Percentiles rank a stretch among this genome's conserved stretches.
These are phyloP conservation scores for Microcyclosporella mali DNA, from an alignment of 2,329 filamentous ascomycete species.

Conservation along the genomic window DNA sequence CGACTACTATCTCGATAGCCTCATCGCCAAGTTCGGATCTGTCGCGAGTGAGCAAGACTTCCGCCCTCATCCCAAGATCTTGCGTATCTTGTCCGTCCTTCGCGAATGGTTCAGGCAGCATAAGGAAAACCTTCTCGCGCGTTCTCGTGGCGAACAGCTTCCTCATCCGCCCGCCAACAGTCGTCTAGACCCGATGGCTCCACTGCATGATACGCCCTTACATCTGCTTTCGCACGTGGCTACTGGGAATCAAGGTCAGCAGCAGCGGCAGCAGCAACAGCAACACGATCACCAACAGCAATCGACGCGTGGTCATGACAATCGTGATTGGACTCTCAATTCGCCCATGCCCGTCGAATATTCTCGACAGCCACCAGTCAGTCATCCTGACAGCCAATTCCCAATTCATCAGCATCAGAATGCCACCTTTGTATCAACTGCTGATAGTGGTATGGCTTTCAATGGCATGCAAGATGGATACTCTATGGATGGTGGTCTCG, in stretches of 20 bases:
- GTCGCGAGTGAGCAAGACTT: slow-evolving; percentile 18
- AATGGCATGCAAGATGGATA: slow-evolving; percentile 2
- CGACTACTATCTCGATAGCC: slow-evolving; percentile 41
- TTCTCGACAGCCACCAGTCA: slow-evolving; percentile 8
- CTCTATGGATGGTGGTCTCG: slow-evolving; percentile 9
- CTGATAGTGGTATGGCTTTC: slow-evolving; percentile 5
- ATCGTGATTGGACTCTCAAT: slow-evolving; percentile 19
- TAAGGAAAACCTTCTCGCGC: slow-evolving; percentile 25
- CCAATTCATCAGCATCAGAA: slow-evolving; percentile 7
- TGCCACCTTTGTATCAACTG: slow-evolving; percentile 4
- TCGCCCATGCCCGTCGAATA: slow-evolving; percentile 19
- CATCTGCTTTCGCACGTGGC: slow-evolving; percentile 25
- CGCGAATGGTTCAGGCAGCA: slow-evolving; percentile 40
- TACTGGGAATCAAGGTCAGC: slow-evolving; percentile 12
- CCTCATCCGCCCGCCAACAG: slow-evolving; percentile 8
- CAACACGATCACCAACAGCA: slow-evolving; percentile 11
- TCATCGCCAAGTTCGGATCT: slow-evolving; percentile 38
- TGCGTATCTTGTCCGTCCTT: slow-evolving; percentile 41
- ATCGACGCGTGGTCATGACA: slow-evolving; percentile 4
- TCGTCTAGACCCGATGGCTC: slow-evolving; percentile 5
- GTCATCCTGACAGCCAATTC: slow-evolving; percentile 15
- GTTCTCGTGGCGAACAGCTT: slow-evolving; percentile 15
- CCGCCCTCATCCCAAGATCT: slow-evolving; percentile 42
- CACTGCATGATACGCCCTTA: slow-evolving; percentile 7
- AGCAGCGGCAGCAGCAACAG: slow-evolving; percentile 4